Percentiles rank a stretch among this genome's conserved stretches.
Evolutionary conservation across 2,329 filamentous ascomycete species (phyloP).

Genomic region (Verticillium nonalfalfae): DNA sequence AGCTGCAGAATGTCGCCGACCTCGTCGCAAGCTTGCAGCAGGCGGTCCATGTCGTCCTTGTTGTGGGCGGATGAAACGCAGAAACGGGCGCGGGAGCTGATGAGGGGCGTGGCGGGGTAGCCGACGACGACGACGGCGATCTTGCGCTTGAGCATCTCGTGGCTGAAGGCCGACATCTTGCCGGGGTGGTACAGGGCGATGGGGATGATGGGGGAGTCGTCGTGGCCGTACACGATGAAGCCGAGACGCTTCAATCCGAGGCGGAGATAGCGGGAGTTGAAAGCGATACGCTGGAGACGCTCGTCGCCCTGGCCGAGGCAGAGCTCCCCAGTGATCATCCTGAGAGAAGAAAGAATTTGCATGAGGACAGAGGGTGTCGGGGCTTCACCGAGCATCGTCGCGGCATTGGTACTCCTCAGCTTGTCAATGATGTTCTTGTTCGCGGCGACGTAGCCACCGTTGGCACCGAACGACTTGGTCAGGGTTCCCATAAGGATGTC

Average conservation of each 20-base stretch:
- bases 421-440: slow-evolving; percentile 91
- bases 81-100: slow-evolving; percentile 91
- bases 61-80: slow-evolving; percentile 95
- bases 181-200: slow-evolving; percentile 95
- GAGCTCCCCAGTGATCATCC: slow-evolving; percentile 83
- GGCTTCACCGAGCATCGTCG: slow-evolving; percentile 80
- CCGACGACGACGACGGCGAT: slow-evolving; percentile 97
- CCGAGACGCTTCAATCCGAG: slow-evolving; percentile 94
- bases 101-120: slow-evolving; percentile 92
- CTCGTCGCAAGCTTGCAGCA: slow-evolving; percentile 86
- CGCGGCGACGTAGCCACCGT: slow-evolving; percentile 89
- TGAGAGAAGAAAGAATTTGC: slow-evolving; percentile 82
- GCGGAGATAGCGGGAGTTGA: slow-evolving; percentile 98
- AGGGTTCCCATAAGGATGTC: slow-evolving; percentile 98
- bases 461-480: slow-evolving; percentile 97
- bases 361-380: slow-evolving; percentile 82
- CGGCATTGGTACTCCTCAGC: slow-evolving; percentile 78
- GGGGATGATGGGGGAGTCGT: slow-evolving; percentile 96
- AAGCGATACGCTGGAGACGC: slow-evolving; percentile 88
- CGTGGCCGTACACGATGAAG: slow-evolving; percentile 94
- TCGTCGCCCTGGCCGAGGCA: slow-evolving; percentile 90
- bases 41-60: slow-evolving; percentile 92
- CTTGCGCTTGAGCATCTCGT: slow-evolving; percentile 97
- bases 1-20: slow-evolving; percentile 87
- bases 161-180: slow-evolving; percentile 97